Evolutionary conservation across 108 stramenopile genomes (phyloP).

Genomic region (Schizochytrium sp.): DNA sequence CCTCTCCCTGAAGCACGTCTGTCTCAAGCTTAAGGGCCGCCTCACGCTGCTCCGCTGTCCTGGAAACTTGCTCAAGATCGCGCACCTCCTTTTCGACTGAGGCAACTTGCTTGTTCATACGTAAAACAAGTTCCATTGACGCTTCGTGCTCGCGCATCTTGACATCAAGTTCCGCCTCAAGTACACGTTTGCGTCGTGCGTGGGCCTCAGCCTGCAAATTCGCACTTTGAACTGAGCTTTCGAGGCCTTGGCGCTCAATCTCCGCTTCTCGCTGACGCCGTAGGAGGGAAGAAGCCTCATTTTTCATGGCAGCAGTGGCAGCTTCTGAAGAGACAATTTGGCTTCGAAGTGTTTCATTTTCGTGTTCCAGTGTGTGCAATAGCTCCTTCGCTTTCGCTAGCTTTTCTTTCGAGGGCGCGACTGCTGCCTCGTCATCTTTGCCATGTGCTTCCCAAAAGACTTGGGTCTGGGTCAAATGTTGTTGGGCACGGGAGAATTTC

Average conservation of each 20-base stretch:
- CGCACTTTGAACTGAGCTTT: neutral
- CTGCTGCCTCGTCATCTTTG: neutral
- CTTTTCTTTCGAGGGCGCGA: neutral
- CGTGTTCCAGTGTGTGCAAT: neutral
- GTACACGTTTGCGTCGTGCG: too few relatives aligned
- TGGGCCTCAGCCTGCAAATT: neutral
- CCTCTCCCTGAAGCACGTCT: neutral
- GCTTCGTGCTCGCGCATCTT: too few relatives aligned
- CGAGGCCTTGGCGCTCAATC: neutral
- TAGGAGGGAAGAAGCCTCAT: neutral
- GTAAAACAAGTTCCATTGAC: too few relatives aligned
- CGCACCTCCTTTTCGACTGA: neutral
- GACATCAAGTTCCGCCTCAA: too few relatives aligned
- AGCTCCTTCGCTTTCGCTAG: neutral
- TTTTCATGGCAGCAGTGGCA: neutral
- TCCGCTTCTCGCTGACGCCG: neutral
- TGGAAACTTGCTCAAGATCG: neutral
- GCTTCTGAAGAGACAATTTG: neutral
- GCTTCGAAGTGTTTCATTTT: neutral
- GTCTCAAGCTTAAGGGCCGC: neutral
- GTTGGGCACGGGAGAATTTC: neutral
- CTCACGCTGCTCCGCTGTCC: neutral
- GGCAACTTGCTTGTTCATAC: neutral
- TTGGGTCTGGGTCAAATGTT: neutral
- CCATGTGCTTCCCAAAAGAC: neutral